Evolutionary conservation across 495 filamentous ascomycete genomes (phyloP), one percentile per base, ranked within the genome.

Genomic region (Copromyces sp.): DNA sequence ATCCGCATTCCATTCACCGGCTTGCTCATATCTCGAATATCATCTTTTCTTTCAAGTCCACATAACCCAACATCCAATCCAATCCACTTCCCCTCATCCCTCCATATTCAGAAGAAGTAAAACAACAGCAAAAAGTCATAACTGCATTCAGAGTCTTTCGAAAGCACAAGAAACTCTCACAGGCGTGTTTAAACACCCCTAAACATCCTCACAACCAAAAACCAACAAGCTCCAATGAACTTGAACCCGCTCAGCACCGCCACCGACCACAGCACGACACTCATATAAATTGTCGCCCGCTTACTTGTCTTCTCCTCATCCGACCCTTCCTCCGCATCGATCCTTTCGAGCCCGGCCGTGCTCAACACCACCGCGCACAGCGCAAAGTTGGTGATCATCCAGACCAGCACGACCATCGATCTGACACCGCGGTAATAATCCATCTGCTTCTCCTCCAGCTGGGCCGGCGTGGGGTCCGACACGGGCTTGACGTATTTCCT

Each of bases 351-450:
- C 7, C 96, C 96, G 32, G 90, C 96, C 2, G 91, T 88, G 74
- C 90, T 92, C 72, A 98, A 82, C 53, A 99, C 94, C n/a, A 94
- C 88, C 1, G 95, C 95, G 4, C 86, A 87, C 6, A 99, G 90
- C 11, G 89, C 94, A 78, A 98, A 92, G 82, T 99, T 99, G 76
- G 89, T 94, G 78, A 97, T 94, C 83, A 99, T 95, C 96, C 96
- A 99, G 71, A 90, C 87, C 69, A 99, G 84, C 71, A 99, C 96
- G 77, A 97, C 94, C 16, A 92, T 87, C 71, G 92, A 94, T 68
- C 96, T 88, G 79, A 99, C 97, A 53, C 94, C 95, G 77, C 94
- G 94, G 86, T 99, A 99, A 80, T 98, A 99, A 80, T 98, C 95
- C 83, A 97, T 94, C 83, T 99, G 95, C 76, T 91, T 91, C 77